These are phyloP conservation scores for Phaffia rhodozyma DNA, from an alignment of 1,284 basidiomycete genomes.

Conservation along the genomic window DNA sequence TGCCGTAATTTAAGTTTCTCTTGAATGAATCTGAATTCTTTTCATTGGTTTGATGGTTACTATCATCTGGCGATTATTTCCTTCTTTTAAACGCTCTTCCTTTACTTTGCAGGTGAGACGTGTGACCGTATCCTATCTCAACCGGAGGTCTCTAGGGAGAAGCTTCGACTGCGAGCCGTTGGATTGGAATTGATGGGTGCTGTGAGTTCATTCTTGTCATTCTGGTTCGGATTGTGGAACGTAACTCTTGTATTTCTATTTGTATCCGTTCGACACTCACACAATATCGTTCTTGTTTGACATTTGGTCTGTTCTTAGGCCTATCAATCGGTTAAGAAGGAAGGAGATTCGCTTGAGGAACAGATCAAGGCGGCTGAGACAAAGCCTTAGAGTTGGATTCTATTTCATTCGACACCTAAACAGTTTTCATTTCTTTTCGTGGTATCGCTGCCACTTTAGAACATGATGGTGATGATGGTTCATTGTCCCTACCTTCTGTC, in stretches of 20 bases:
- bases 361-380: neutral
- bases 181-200: conserved; percentile 75
- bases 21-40: neutral
- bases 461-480: no score
- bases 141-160: conserved; percentile 37
- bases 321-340: conserved; percentile 50
- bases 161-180: conserved; percentile 60
- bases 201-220: conserved; percentile 42
- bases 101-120: conserved; percentile 45
- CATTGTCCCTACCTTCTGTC: no score
- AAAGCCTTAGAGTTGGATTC: no score
- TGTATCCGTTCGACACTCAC: neutral
- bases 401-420: no score
- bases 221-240: neutral
- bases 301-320: conserved; percentile 23
- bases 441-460: no score
- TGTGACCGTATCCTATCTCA: conserved; percentile 70
- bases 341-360: conserved; percentile 31
- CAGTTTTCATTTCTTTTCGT: no score
- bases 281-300: neutral
- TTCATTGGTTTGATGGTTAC: neutral
- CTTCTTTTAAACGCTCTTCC: neutral
- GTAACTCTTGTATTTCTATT: neutral
- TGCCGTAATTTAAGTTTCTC: no score
- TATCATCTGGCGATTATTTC: neutral